phyloP scores from a whole-genome alignment of 768 basidiomycete genomes.

The Dentipellis sp. region DNA sequence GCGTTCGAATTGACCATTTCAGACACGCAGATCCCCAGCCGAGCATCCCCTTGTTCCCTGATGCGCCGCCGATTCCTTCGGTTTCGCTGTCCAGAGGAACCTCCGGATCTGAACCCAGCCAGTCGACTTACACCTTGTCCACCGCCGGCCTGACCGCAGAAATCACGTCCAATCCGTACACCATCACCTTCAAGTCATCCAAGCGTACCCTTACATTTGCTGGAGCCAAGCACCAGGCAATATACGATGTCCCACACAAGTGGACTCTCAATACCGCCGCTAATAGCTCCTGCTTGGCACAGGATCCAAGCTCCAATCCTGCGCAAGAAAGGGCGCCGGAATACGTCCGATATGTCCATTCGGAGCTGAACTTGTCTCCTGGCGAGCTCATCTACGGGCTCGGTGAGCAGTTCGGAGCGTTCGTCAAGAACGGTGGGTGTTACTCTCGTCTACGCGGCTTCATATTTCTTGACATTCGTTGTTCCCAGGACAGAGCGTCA shows the following conservation, averaged over 20 bases:
- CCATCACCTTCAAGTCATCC: slow-evolving; percentile 49
- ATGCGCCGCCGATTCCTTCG: slow-evolving; percentile 32
- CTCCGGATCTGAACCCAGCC: background rate
- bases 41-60: too few species aligned
- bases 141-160: slow-evolving; percentile 29
- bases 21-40: slow-evolving; percentile 30
- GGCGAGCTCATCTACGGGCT: slow-evolving; percentile 69
- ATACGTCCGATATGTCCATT: slow-evolving; percentile 38
- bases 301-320: slow-evolving; percentile 52
- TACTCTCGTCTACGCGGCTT: slow-evolving; percentile 9
- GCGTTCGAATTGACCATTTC: slow-evolving; percentile 49
- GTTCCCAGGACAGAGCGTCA: slow-evolving; percentile 40
- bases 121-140: too few species aligned
- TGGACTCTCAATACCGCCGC: slow-evolving; percentile 44
- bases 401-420: slow-evolving; percentile 67
- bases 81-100: slow-evolving; percentile 25
- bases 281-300: slow-evolving; percentile 46
- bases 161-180: slow-evolving; percentile 51
- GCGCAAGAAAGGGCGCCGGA: slow-evolving; percentile 32
- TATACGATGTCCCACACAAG: slow-evolving; percentile 46
- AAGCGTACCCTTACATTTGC: slow-evolving; percentile 37
- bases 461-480: slow-evolving; percentile 5
- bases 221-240: slow-evolving; percentile 43
- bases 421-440: slow-evolving; percentile 64
- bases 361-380: slow-evolving; percentile 56